These are phyloP conservation scores for Dactylorhiza incarnata DNA, from an alignment of 106 monocot genomes.

Conservation along the genomic window DNA sequence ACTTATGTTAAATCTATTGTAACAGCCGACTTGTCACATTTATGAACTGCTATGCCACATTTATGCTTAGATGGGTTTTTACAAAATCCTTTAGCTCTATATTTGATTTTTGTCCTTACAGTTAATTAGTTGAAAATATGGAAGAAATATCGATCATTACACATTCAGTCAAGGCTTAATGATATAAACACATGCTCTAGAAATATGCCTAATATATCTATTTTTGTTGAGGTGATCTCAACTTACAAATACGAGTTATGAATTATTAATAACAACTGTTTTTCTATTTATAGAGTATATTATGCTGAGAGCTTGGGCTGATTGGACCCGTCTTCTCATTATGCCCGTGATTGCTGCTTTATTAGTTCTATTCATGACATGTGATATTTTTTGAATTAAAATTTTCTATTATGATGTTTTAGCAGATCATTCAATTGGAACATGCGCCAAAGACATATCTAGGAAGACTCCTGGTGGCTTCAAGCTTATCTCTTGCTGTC, in stretches of 20 bases:
- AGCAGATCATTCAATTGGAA: conserved; percentile 3
- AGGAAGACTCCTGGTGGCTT: conserved; percentile 3
- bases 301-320: not conserved
- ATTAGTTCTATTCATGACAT: not conserved
- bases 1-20: too few relatives aligned
- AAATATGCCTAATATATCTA: not conserved
- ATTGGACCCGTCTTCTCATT: not conserved
- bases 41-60: not conserved
- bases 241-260: not conserved
- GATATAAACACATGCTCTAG: not conserved
- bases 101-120: not conserved
- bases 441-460: not conserved
- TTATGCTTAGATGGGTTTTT: not conserved
- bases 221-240: not conserved
- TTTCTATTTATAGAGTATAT: not conserved
- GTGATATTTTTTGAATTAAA: not conserved
- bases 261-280: not conserved
- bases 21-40: too few relatives aligned
- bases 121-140: not conserved
- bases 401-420: conserved; percentile 1
- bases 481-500: not conserved
- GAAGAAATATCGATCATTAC: too few relatives aligned
- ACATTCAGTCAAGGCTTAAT: too few relatives aligned
- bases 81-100: not conserved
- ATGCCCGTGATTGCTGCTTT: not conserved